phyloP scores from a whole-genome alignment of 768 basidiomycete species.

The Suillus hirtellus region DNA sequence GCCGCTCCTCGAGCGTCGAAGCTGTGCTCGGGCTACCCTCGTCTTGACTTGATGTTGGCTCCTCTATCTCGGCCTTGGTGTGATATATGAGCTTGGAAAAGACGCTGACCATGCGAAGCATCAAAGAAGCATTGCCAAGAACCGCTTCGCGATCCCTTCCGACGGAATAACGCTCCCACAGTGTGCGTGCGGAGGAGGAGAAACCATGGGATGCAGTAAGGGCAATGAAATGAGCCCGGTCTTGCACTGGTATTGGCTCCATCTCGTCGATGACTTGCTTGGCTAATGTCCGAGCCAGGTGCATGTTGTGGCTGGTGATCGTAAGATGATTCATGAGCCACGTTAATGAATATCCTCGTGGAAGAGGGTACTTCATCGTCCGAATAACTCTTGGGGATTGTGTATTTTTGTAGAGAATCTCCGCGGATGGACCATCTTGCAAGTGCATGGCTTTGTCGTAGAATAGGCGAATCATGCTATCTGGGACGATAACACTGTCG shows the following conservation, averaged over 20 bases:
- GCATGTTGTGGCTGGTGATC: constrained; percentile 37
- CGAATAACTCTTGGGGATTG: constrained; percentile 34
- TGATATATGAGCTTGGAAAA: constrained; percentile 32
- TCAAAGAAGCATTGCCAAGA: constrained; percentile 42
- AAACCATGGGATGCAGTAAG: constrained; percentile 48
- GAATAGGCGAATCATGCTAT: constrained; percentile 45
- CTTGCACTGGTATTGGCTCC: constrained; percentile 42
- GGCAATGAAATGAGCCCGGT: constrained; percentile 52
- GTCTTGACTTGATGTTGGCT: constrained; percentile 8
- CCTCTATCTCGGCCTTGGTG: constrained; percentile 19
- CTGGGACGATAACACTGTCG: constrained; percentile 39
- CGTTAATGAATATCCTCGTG: constrained; percentile 43
- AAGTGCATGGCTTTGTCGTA: constrained; percentile 41
- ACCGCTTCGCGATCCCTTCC: constrained; percentile 44
- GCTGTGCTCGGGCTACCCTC: constrained; percentile 26
- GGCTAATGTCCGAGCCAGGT: constrained; percentile 51
- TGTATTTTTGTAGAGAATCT: constrained; percentile 48
- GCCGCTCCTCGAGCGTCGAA: neutral
- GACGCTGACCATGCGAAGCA: constrained; percentile 46
- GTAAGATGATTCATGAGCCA: constrained; percentile 57
- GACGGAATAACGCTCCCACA: constrained; percentile 58
- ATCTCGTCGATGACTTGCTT: constrained; percentile 45
- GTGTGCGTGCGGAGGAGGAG: constrained; percentile 44
- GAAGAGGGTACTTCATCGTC: constrained; percentile 48
- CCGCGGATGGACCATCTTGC: constrained; percentile 37